Evolutionary conservation across 495 filamentous ascomycete genomes (phyloP), one percentile per base, ranked within the genome.

Genomic region (Penicillium antarcticum): DNA sequence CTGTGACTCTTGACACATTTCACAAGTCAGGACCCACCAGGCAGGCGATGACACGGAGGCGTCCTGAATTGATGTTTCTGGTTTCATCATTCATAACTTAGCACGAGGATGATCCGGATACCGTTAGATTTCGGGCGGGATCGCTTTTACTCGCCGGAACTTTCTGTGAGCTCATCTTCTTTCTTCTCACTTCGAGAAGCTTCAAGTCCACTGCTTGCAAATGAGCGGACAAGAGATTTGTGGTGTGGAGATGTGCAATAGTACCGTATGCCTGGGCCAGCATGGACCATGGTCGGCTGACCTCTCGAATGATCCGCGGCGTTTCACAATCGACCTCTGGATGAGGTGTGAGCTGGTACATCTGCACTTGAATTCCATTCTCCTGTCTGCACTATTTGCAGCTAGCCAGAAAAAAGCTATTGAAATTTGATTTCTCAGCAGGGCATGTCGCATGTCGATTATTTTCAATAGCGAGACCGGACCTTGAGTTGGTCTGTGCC

Each of bases 371-470:
- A 64, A 65, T 41, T 50, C 46, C 14, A 56, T 68, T 12, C 24
- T 76, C 7, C 56, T 76, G 18, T 72, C 71, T 14, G 64, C 74
- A n/a, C 59, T 76, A 4, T 57, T 75, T 29, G 70, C 72, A 8
- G 64, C 65, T n/a, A 60, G 62, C 7, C 56, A 67, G 16, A 41
- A 52, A 12, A 45, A 61, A 8, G 36, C 45, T 29, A 29, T 8
- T 29, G 2, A 29, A 29, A 7, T 4, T 29, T 29, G 26, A 9
- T 1, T 29, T 29, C 7, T 29, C 26, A 29, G 26, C 8, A 29
- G 26, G 5, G 26, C 7, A 29, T 9, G 5, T 9, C 26, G 24
- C 26, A 4, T 29, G 7, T 10, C 26, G 26, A 29, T 29, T 29
- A 9, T 29, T 29, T 29, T 10, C 6, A 29, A 29, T 7, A 29